phyloP scores from a whole-genome alignment of 768 basidiomycete genomes.

The Tylopilus plumbeoviolaceoides region DNA sequence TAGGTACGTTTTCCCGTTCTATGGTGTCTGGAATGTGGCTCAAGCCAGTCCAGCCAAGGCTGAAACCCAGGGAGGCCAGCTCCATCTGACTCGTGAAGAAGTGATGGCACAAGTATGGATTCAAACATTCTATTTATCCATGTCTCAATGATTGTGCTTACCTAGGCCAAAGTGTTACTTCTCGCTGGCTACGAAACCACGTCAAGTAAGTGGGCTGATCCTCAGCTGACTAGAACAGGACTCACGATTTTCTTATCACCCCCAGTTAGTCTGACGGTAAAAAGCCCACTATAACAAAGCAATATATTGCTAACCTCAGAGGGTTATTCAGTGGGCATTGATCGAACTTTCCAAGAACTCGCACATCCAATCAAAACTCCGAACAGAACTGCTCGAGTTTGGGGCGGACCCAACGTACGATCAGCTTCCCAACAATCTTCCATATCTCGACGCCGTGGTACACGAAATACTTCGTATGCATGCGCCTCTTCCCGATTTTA shows the following conservation, averaged over 20 bases:
- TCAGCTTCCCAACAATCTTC: slow-evolving; percentile 45
- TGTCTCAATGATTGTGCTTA: background rate
- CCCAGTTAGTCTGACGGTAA: slow-evolving; percentile 14
- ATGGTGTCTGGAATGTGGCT: background rate
- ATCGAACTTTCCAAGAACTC: slow-evolving; percentile 48
- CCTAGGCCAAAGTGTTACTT: slow-evolving; percentile 35
- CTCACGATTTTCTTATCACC: background rate
- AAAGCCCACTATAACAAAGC: background rate
- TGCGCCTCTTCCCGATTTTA: slow-evolving; percentile 32
- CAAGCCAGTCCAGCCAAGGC: slow-evolving; percentile 32
- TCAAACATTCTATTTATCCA: background rate
- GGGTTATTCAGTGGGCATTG: slow-evolving; percentile 41
- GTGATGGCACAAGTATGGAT: slow-evolving; percentile 32
- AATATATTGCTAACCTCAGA: background rate
- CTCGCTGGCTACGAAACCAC: slow-evolving; percentile 40
- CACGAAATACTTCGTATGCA: slow-evolving; percentile 45
- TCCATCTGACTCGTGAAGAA: slow-evolving; percentile 39
- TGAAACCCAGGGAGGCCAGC: slow-evolving; percentile 25
- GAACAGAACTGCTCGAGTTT: slow-evolving; percentile 46
- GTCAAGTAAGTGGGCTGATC: slow-evolving; percentile 24
- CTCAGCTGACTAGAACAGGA: background rate
- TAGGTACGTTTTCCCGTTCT: slow-evolving; percentile 23
- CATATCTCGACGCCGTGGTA: slow-evolving; percentile 52
- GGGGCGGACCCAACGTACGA: slow-evolving; percentile 50
- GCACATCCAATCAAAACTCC: slow-evolving; percentile 44